Evolutionary conservation across 2,329 filamentous ascomycete genomes (phyloP).

Genomic region (Arthroderma uncinatum): DNA sequence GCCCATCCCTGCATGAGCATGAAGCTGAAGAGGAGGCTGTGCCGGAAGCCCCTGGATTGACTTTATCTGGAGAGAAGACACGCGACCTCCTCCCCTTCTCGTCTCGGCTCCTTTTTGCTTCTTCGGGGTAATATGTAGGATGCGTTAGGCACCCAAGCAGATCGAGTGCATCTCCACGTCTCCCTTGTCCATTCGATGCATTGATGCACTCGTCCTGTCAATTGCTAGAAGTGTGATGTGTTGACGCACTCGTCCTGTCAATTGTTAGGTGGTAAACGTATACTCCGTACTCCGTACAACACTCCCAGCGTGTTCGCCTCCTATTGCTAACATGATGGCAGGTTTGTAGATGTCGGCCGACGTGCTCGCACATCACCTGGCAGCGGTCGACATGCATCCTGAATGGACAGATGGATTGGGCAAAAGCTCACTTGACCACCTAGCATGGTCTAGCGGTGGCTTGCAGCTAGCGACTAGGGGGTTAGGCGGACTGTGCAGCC

Average conservation of each 20-base stretch:
- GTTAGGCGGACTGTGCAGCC: neutral
- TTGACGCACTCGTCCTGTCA: no score
- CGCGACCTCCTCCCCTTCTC: conserved; percentile 4
- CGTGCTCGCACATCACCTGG: neutral
- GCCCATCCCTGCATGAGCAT: neutral
- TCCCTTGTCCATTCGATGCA: neutral
- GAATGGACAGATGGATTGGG: neutral
- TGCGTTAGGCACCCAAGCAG: conserved; percentile 3
- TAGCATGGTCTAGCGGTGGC: neutral
- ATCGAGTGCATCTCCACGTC: neutral
- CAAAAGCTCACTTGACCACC: conserved; percentile 2
- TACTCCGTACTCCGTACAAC: no score
- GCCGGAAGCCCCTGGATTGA: neutral
- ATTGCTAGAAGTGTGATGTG: no score
- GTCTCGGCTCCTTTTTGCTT: neutral
- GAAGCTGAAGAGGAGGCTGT: conserved; percentile 2
- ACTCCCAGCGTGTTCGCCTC: no score
- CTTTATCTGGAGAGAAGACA: conserved; percentile 1
- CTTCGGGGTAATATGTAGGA: neutral
- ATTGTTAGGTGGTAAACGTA: no score
- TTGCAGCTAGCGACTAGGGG: neutral
- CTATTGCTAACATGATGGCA: no score
- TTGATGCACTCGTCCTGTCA: no score
- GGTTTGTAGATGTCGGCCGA: neutral
- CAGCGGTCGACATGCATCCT: neutral